Evolutionary conservation across 2,329 filamentous ascomycete species (phyloP).

Genomic region (Chalaropsis ovoidea): DNA sequence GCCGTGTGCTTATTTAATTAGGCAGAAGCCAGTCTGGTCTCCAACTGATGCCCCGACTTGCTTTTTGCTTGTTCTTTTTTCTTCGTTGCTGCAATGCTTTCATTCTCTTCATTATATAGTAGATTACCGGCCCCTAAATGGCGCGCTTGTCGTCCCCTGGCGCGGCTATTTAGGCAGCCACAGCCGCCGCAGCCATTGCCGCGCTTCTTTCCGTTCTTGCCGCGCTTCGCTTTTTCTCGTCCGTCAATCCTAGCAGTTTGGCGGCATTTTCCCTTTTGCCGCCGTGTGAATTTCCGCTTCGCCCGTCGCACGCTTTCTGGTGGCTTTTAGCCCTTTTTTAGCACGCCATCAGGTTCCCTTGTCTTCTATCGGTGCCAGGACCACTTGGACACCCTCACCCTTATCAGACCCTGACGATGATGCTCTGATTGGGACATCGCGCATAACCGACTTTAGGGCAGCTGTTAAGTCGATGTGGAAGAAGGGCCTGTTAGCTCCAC

Average conservation of each 20-base stretch:
- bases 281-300: too few relatives aligned
- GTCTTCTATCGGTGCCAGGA: not conserved
- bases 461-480: slow-evolving; percentile 41
- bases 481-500: slow-evolving; percentile 38
- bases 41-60: too few relatives aligned
- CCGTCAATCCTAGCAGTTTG: too few relatives aligned
- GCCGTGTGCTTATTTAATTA: too few relatives aligned
- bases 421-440: not conserved
- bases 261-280: too few relatives aligned
- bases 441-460: slow-evolving; percentile 35
- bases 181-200: not conserved
- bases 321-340: too few relatives aligned
- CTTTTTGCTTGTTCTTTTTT: not conserved
- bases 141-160: too few relatives aligned
- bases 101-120: too few relatives aligned
- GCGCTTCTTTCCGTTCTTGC: not conserved
- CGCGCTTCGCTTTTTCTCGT: not conserved
- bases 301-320: too few relatives aligned
- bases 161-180: not conserved
- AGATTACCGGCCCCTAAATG: too few relatives aligned
- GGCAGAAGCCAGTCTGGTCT: too few relatives aligned
- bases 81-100: too few relatives aligned
- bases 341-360: not conserved
- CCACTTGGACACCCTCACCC: slow-evolving; percentile 12
- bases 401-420: slow-evolving; percentile 3